Evolutionary conservation across 1,284 basidiomycete genomes (phyloP).

Genomic region (Microbotryum intermedium): DNA sequence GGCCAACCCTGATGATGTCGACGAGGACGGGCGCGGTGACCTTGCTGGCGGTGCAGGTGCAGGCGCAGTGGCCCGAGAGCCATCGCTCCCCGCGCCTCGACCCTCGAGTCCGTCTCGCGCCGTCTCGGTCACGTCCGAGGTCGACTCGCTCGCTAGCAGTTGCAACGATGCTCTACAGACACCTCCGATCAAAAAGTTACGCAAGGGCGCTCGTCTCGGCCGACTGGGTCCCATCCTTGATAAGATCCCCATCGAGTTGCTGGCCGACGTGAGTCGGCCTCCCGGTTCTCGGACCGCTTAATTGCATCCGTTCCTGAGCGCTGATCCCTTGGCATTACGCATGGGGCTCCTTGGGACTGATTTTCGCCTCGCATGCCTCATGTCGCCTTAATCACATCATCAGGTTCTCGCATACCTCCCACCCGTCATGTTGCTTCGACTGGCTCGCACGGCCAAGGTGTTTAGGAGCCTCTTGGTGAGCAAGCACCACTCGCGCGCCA

Average conservation of each 20-base stretch:
- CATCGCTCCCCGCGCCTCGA: too few species aligned
- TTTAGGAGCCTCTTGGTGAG: slow-evolving; percentile 1
- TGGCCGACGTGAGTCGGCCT: slow-evolving; percentile 1
- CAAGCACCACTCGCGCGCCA: not conserved
- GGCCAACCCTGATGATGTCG: too few species aligned
- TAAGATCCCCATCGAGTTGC: slow-evolving; percentile 6
- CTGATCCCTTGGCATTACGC: not conserved
- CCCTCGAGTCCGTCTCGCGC: too few species aligned
- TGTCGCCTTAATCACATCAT: not conserved
- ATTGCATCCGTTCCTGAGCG: too few species aligned
- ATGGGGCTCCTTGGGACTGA: not conserved
- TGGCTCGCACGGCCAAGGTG: slow-evolving; percentile 8
- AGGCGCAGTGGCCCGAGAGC: too few species aligned
- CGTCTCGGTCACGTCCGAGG: too few species aligned
- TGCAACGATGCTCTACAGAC: too few species aligned
- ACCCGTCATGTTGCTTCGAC: slow-evolving; percentile 1
- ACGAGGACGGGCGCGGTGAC: too few species aligned
- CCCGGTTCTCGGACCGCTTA: not conserved
- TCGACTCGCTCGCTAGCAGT: too few species aligned
- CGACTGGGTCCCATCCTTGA: slow-evolving; percentile 1
- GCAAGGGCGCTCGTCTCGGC: slow-evolving; percentile 5
- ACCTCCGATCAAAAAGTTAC: not conserved
- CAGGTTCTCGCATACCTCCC: slow-evolving; percentile 6
- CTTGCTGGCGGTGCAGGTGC: too few species aligned
- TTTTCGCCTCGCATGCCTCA: not conserved